phyloP scores from a whole-genome alignment of 2,329 filamentous ascomycete genomes.

The Colletotrichum musicola region DNA sequence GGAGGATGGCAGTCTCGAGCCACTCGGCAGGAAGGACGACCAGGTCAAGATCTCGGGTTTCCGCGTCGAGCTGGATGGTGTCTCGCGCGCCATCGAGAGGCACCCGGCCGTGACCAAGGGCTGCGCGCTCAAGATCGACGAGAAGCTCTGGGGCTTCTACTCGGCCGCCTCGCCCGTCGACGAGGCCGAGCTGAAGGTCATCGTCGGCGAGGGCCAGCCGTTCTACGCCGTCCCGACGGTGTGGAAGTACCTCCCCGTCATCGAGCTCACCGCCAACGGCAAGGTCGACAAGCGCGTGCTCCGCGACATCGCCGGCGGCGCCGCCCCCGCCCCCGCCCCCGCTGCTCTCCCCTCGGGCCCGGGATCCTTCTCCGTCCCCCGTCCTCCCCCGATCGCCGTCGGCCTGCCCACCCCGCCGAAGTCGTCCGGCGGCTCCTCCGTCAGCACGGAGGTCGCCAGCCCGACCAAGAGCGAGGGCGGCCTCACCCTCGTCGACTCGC shows the following conservation, averaged over 20 bases:
- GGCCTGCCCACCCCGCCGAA: constrained; percentile 11
- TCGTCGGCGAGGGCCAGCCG: constrained; percentile 59
- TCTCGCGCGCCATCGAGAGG: constrained; percentile 62
- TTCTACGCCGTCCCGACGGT: constrained; percentile 67
- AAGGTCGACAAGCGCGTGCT: constrained; percentile 67
- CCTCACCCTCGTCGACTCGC: constrained; percentile 28
- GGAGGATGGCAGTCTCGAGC: constrained; percentile 65
- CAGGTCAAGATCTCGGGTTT: constrained; percentile 72
- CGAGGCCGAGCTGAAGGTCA: constrained; percentile 52
- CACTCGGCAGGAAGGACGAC: constrained; percentile 69
- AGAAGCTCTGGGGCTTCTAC: constrained; percentile 64
- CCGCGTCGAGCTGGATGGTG: constrained; percentile 71
- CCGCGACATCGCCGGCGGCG: constrained; percentile 45
- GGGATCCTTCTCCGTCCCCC: neutral
- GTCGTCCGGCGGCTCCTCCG: constrained; percentile 23
- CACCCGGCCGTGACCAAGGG: constrained; percentile 61
- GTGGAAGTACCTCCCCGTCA: constrained; percentile 55
- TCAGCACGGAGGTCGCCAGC: constrained; percentile 22
- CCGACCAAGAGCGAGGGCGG: constrained; percentile 29
- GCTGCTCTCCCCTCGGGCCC: neutral
- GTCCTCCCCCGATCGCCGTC: neutral
- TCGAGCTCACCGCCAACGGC: constrained; percentile 67
- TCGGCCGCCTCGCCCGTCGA: constrained; percentile 50
- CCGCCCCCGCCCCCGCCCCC: neutral
- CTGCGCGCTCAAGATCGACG: constrained; percentile 60